Evolutionary conservation across 2,329 filamentous ascomycete species (phyloP), one percentile per base, ranked within the genome.

Genomic region (Aureobasidium lini): DNA sequence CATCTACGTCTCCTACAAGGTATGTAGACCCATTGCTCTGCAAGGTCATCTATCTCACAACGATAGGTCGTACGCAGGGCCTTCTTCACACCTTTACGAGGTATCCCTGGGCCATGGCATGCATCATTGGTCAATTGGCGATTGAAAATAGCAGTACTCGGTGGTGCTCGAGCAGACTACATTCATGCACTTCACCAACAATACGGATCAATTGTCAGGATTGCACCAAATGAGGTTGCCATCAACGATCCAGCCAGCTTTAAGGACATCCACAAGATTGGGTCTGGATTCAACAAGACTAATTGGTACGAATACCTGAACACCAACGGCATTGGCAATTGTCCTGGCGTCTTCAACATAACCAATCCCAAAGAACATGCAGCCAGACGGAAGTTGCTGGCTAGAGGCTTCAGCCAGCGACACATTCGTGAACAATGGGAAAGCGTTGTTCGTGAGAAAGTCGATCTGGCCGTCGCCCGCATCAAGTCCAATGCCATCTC

Each of bases 371-470:
- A 69, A 34, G 62, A 64, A n/a, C 73, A 77, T 61, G 69, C 67
- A 18, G 64, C 64, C 3, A 64, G 73, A 29, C 63, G 75, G 15
- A 71, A 67, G 60, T 61, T 76, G 5, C 69, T 77, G 44, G 68
- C 72, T 0, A 65, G 69, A 13, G 62, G 67, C 1, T 75, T 75
- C 62, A 71, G 68, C 49, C 71, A 74, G 48, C 65, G 66, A 1
- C 69, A 69, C 42, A 60, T 76, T 15, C 64, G 66, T 9, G 64
- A 68, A 40, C 64, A 73, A 47, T 76, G 73, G 72, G 73, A 76
- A 34, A 46, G 40, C 0, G 63, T 66, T 31, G 68, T 77, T 6
- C 64, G 67, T 29, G 65, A 69, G 31, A 72, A 71, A 62, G 66
- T 68, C 0, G 58, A 60, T 15, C 62, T 73, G n/a, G 70, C 70